A percentile compares a stretch with the other conserved stretches of the same genome.
These are phyloP conservation scores for Microbotryum lychnidis-dioicae DNA, from an alignment of 1,284 basidiomycete genomes.

Conservation along the genomic window DNA sequence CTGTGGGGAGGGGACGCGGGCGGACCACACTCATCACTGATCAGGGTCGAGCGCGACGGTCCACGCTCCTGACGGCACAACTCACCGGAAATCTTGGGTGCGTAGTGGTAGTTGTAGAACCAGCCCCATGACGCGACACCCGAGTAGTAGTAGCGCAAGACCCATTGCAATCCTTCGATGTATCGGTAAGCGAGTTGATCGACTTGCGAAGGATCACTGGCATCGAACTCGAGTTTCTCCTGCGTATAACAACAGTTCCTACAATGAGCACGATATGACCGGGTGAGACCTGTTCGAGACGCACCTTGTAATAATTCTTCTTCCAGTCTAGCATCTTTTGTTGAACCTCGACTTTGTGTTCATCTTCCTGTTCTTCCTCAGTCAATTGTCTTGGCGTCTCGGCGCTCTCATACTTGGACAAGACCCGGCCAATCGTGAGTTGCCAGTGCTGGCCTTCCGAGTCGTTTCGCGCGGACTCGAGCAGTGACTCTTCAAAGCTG, in stretches of 20 bases:
- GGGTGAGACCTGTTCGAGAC: constrained; percentile 27
- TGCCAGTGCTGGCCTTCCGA: constrained; percentile 39
- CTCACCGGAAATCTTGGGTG: constrained; percentile 82
- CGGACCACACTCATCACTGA: not conserved
- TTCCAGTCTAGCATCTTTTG: constrained; percentile 93
- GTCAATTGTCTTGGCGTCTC: constrained; percentile 57
- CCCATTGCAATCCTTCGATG: constrained; percentile 94
- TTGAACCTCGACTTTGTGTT: constrained; percentile 61
- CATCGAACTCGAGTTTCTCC: constrained; percentile 70
- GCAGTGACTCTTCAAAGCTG: constrained; percentile 46
- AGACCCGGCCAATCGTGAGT: constrained; percentile 67
- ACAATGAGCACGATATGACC: not conserved
- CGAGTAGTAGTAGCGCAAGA: constrained; percentile 96
- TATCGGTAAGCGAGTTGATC: constrained; percentile 66
- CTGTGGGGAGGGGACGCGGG: constrained; percentile 42
- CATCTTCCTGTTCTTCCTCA: constrained; percentile 64
- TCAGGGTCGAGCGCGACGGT: not conserved
- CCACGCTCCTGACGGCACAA: constrained; percentile 2
- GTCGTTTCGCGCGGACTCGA: constrained; percentile 39
- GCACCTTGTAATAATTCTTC: constrained; percentile 73
- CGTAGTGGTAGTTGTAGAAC: constrained; percentile 99
- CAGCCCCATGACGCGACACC: constrained; percentile 96
- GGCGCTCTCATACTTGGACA: constrained; percentile 81
- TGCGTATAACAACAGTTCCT: not conserved
- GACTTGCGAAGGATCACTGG: constrained; percentile 53